Evolutionary conservation across 768 basidiomycete genomes (phyloP).

Genomic region (Panellus pusillus): DNA sequence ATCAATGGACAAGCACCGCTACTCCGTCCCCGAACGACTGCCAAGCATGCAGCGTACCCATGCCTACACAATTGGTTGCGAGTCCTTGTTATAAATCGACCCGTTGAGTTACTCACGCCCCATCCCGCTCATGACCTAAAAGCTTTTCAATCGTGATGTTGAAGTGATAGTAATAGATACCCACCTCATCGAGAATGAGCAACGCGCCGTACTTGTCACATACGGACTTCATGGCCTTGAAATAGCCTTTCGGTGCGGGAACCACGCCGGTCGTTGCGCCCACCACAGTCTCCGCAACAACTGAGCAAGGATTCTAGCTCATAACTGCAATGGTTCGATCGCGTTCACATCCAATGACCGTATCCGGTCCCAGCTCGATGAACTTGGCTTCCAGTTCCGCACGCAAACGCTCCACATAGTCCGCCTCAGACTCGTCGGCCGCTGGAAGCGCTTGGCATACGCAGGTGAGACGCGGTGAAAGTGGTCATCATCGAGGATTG

Average conservation of each 20-base stretch:
- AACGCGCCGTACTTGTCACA: slow-evolving; percentile 76
- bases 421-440: slow-evolving; percentile 66
- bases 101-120: slow-evolving; percentile 55
- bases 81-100: neutral
- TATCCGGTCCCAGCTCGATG: slow-evolving; percentile 76
- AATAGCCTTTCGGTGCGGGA: slow-evolving; percentile 79
- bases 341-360: slow-evolving; percentile 74
- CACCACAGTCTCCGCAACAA: slow-evolving; percentile 84
- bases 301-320: slow-evolving; percentile 33
- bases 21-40: slow-evolving; percentile 77
- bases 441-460: slow-evolving; percentile 78
- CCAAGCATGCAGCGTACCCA: slow-evolving; percentile 89
- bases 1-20: slow-evolving; percentile 34
- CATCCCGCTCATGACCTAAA: slow-evolving; percentile 83
- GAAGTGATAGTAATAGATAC: slow-evolving; percentile 6
- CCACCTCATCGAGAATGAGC: slow-evolving; percentile 82
- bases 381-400: slow-evolving; percentile 88
- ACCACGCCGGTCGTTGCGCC: slow-evolving; percentile 82
- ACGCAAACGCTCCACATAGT: slow-evolving; percentile 76
- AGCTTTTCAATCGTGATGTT: neutral
- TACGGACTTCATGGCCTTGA: slow-evolving; percentile 81
- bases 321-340: slow-evolving; percentile 9
- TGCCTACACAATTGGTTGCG: slow-evolving; percentile 46
- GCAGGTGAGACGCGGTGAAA: slow-evolving; percentile 91
- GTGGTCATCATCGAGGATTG: slow-evolving; percentile 58